Base-by-base conservation (phyloP, 83 land plant species). In the Picea abies region DNA sequence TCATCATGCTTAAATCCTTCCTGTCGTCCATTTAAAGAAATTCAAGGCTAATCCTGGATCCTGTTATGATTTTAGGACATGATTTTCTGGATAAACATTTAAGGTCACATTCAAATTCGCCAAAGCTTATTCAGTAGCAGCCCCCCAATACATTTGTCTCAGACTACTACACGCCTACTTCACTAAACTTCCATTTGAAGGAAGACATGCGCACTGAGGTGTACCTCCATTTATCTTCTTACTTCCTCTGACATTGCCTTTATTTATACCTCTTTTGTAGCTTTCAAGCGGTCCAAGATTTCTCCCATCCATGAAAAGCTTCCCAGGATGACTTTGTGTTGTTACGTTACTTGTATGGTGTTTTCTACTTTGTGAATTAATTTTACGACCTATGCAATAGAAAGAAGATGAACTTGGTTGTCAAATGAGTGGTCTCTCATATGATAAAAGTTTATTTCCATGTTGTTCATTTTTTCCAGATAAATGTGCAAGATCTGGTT, bases 21-120 rank as follows among this genome's bases (percentile, higher is more conserved):
- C 85, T 92, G 98, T 44, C 83, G 95, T 87, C 99, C 98, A 97
- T 47, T 92, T 82, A 81, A 97, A 97, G 83, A 97, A 95, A 14
- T 89, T 87, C 78, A 88, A 82, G 60, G 99, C 98, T 68, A 94
- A 87, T 23, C 84, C 66, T 44, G 90, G 81, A 72, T 95, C 99
- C 71, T 88, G 85, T 63, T 92, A 88, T 56, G 85, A 82, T 83
- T 97, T 97, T 4, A 97, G 90, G 35, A 97, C 89, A 87, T 97
- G 99, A 81, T 97, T 97, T 80, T 95, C 95, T 80, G 92, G 98
- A 66, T 91, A 97, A 47, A 96, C 93, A 85, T 91, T 93, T 29
- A 97, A 69, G 23, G 73, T 85, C 60, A n/a, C 83, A 63, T 88
- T 86, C 26, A 97, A 84, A 71, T 87, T 84, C 7, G 80, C 84